Conservation (phyloP, 2,329 filamentous ascomycete genomes). For the Diaporthe sp. region DNA sequence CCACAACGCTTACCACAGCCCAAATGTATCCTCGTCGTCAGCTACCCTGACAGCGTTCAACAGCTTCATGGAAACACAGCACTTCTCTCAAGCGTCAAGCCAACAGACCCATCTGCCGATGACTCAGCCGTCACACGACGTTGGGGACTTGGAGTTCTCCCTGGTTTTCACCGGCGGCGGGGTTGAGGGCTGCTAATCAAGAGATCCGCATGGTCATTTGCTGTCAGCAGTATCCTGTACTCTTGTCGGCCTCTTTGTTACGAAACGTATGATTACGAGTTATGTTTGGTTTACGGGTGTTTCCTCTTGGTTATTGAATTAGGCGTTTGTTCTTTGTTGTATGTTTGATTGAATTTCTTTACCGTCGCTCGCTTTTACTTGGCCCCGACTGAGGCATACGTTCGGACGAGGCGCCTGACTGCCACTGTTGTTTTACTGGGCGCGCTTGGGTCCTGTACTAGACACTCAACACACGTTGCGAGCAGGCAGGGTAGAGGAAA, state of each 20-base stretch:
- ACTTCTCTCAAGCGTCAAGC: constrained; percentile 25
- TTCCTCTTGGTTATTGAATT: not conserved
- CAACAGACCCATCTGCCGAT: constrained; percentile 22
- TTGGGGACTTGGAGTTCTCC: constrained; percentile 38
- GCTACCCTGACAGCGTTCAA: constrained; percentile 45
- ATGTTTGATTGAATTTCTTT: not conserved
- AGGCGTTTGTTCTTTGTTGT: constrained; percentile 5
- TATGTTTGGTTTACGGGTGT: not conserved
- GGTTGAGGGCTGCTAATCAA: not conserved
- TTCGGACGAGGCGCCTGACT: constrained; percentile 12
- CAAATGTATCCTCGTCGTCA: constrained; percentile 44
- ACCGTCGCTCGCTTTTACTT: constrained; percentile 22
- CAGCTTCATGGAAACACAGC: constrained; percentile 40
- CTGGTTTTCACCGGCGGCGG: constrained; percentile 26
- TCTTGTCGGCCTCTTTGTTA: not conserved
- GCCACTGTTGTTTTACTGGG: not conserved
- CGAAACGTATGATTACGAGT: constrained; percentile 17
- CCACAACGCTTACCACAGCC: constrained; percentile 44
- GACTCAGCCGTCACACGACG: constrained; percentile 14
- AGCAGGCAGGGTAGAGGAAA: constrained; percentile 18
- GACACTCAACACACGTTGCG: constrained; percentile 25
- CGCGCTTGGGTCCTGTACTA: constrained; percentile 15
- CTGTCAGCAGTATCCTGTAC: not conserved
- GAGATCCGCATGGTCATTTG: not conserved
- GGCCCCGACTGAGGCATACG: constrained; percentile 14